Conservation (phyloP, 371 early-diverging fungal genomes). For the Mortierella sp. region DNA sequence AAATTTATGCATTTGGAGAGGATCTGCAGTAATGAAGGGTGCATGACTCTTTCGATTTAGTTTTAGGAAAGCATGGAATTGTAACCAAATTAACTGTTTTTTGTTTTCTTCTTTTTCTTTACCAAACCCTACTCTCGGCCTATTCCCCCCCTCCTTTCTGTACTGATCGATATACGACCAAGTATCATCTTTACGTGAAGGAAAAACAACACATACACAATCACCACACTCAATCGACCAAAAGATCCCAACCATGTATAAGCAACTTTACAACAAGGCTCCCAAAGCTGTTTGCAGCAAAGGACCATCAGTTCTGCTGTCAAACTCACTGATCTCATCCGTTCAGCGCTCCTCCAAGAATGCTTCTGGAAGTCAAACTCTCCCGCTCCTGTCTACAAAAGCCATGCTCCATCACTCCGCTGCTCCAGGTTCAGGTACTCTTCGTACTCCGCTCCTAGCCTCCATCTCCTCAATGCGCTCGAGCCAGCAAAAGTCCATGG, state of each 20-base stretch:
- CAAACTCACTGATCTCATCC: constrained; percentile 37
- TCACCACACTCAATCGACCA: constrained; percentile 19
- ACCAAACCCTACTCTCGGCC: constrained; percentile 18
- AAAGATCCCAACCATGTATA: constrained; percentile 37
- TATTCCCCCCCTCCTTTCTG: constrained; percentile 17
- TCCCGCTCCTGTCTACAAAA: constrained; percentile 40
- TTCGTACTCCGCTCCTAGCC: constrained; percentile 30
- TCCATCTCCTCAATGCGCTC: constrained; percentile 26
- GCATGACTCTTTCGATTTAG: no score
- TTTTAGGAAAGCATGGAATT: no score
- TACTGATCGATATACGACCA: constrained; percentile 58
- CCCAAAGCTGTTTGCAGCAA: constrained; percentile 39
- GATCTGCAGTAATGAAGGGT: no score
- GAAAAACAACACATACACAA: constrained; percentile 4
- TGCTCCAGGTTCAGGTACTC: neutral
- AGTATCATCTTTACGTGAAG: constrained; percentile 56
- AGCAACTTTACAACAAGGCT: constrained; percentile 52
- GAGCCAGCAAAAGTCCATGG: constrained; percentile 19
- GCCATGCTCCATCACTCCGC: constrained; percentile 51
- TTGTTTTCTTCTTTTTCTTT: constrained; percentile 20
- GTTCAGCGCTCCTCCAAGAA: constrained; percentile 21
- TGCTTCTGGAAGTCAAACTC: neutral
- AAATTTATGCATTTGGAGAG: no score
- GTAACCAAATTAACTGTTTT: no score
- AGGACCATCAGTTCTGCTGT: constrained; percentile 39